These are phyloP conservation scores for Erythrophleum ivorense DNA, from an alignment of 331 rosid genomes.

Conservation along the genomic window DNA sequence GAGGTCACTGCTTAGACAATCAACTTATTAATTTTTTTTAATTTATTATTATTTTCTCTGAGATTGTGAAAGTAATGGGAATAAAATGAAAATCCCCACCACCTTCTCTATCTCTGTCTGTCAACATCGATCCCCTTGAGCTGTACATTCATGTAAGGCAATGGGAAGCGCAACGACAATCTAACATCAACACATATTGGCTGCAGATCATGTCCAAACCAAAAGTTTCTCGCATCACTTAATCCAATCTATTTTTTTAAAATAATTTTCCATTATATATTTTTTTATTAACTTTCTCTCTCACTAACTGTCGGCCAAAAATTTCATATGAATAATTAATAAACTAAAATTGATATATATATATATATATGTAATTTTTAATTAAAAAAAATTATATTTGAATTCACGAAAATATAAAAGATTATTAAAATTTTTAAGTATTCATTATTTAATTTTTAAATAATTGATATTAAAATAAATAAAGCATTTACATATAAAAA, in stretches of 20 bases:
- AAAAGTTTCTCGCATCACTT: neutral
- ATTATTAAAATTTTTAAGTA: too few species aligned
- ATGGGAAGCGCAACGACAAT: neutral
- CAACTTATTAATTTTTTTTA: neutral
- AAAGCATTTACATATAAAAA: too few species aligned
- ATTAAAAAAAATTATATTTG: too few species aligned
- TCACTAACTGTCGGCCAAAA: too few species aligned
- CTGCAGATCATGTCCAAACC: neutral
- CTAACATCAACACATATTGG: neutral
- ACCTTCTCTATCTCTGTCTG: neutral
- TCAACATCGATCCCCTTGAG: conserved; percentile 8
- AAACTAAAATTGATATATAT: too few species aligned
- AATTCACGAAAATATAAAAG: too few species aligned
- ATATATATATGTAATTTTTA: too few species aligned
- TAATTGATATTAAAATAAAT: too few species aligned
- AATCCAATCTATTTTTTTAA: neutral
- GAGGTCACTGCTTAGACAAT: conserved; percentile 45
- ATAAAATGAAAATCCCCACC: conserved; percentile 4
- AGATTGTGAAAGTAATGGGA: conserved; percentile 10
- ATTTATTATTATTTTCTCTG: neutral
- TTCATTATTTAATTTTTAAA: too few species aligned
- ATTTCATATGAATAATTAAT: too few species aligned
- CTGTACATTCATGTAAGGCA: neutral
- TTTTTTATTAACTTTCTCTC: too few species aligned
- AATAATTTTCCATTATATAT: too few species aligned